Evolutionary conservation across 768 basidiomycete species (phyloP), one percentile per base, ranked within the genome.

Genomic region (Mycena sanguinolenta): DNA sequence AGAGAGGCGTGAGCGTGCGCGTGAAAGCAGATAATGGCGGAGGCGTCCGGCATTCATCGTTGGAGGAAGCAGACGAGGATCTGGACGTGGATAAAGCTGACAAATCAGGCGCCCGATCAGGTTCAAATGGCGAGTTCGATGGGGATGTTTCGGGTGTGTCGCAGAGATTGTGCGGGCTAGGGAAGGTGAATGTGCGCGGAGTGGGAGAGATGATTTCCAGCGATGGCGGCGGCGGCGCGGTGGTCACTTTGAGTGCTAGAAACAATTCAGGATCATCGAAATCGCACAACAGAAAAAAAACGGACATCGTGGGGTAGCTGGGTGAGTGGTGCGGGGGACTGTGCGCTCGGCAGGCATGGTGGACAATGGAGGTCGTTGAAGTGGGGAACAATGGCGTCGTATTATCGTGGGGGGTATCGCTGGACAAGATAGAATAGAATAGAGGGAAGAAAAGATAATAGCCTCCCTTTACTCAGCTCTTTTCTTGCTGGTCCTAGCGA

Each of bases 291-390:
- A 36, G n/a, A 17, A 17, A 63, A 34, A 67, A 44, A 68, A 71
- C 70, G n/a, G 4, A 71, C 70, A 36, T 54, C 63, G 69, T 12
- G 28, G 58, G 64, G 39, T 14, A 39, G 69, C 63, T 78, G 86
- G 80, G 73, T 85, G 87, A 85, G 87, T 90, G 85, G 92, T 91
- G 85, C 91, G 91, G 79, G 92, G 8, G 16, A 7, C 13, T 39
- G 39, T 93, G 84, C 92, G 92, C 77, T 89, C 85, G 60, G 91
- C 91, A 80, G 92, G 92, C 92, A 93, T 93, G 86, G 87, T 89
- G 23, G 23, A 67, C 66, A 61, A 60, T 60, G 52, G 9, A 38
- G 67, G 36, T 28, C 52, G 67, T 69, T 54, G 67, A 39, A 46
- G 28, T 49, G 34, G 53, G 42, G 28, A 55, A 69, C 61, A 63